These are phyloP conservation scores for Cryptococcus neoformans DNA, from an alignment of 1,284 basidiomycete species.

Conservation along the genomic window DNA sequence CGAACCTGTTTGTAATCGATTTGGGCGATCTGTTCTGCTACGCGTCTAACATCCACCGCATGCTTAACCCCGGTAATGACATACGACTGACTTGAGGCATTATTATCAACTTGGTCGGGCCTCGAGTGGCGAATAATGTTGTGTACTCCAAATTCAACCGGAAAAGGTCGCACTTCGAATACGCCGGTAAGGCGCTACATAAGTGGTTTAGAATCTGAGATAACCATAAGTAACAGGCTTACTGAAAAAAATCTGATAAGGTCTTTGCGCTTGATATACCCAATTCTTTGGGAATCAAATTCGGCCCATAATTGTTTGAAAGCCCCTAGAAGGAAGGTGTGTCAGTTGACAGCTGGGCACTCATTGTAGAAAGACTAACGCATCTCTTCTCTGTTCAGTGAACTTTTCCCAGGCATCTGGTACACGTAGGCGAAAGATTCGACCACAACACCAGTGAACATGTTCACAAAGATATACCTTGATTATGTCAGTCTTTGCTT, in stretches of 20 bases:
- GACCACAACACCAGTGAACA: constrained; percentile 94
- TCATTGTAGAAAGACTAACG: constrained; percentile 48
- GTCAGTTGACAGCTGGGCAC: neutral
- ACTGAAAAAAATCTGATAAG: constrained; percentile 82
- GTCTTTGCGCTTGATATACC: constrained; percentile 67
- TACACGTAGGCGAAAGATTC: constrained; percentile 97
- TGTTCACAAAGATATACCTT: constrained; percentile 91
- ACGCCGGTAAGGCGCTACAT: constrained; percentile 50
- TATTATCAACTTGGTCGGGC: constrained; percentile 23
- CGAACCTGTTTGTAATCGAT: constrained; percentile 66
- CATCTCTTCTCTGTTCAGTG: constrained; percentile 85
- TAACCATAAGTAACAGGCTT: constrained; percentile 39
- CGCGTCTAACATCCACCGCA: constrained; percentile 63
- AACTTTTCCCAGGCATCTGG: constrained; percentile 73
- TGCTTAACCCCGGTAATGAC: constrained; percentile 44
- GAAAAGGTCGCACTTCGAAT: constrained; percentile 82
- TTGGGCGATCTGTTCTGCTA: constrained; percentile 59
- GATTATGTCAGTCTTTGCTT: neutral
- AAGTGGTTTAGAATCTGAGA: neutral
- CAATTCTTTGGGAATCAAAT: constrained; percentile 73
- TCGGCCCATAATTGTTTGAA: constrained; percentile 95
- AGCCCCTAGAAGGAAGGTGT: constrained; percentile 39
- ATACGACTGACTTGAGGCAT: constrained; percentile 14
- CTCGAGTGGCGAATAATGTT: constrained; percentile 54
- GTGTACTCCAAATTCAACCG: constrained; percentile 61